Percentiles rank a stretch among this genome's conserved stretches.
Conservation (phyloP, 1,139 yeast species). For the Pichia sorboxylosa region DNA sequence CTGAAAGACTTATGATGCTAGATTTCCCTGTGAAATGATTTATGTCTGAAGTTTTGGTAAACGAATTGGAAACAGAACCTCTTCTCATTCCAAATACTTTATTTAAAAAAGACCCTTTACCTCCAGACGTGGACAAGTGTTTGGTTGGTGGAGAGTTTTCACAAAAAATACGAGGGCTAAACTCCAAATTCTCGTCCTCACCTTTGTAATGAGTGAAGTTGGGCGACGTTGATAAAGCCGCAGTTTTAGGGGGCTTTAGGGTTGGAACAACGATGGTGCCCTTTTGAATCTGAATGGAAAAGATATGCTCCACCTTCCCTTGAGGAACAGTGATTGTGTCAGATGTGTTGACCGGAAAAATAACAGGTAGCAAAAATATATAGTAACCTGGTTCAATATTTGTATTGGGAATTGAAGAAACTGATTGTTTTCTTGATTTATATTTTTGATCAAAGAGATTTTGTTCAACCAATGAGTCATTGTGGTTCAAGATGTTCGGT, state of each 20-base stretch:
- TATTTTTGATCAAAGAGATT: slow-evolving; percentile 9
- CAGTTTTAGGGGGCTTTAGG: slow-evolving; percentile 22
- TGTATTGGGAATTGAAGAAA: background rate
- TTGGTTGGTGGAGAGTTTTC: background rate
- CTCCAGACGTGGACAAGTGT: background rate
- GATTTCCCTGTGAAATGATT: background rate
- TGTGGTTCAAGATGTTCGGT: slow-evolving; percentile 6
- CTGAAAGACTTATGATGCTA: too few relatives aligned
- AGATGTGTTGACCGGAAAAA: slow-evolving; percentile 61
- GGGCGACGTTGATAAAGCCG: slow-evolving; percentile 23
- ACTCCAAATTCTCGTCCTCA: slow-evolving; percentile 1
- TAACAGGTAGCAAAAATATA: slow-evolving; percentile 61
- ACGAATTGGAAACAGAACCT: slow-evolving; percentile 6
- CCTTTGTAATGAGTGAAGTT: slow-evolving; percentile 15
- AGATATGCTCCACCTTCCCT: slow-evolving; percentile 33
- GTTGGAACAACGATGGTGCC: slow-evolving; percentile 16
- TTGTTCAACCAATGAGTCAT: slow-evolving; percentile 8
- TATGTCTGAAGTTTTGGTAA: background rate
- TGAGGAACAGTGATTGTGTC: slow-evolving; percentile 53
- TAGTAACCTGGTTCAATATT: slow-evolving; percentile 60
- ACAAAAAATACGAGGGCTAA: background rate
- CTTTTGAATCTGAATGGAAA: slow-evolving; percentile 21
- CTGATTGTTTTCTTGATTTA: slow-evolving; percentile 14
- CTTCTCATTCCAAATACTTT: slow-evolving; percentile 16
- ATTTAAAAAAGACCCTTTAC: slow-evolving; percentile 12